A percentile compares a stretch with the other conserved stretches of the same genome.
These are phyloP conservation scores for Yarrowia sp. DNA, from an alignment of 805 yeast species.

Conservation along the genomic window DNA sequence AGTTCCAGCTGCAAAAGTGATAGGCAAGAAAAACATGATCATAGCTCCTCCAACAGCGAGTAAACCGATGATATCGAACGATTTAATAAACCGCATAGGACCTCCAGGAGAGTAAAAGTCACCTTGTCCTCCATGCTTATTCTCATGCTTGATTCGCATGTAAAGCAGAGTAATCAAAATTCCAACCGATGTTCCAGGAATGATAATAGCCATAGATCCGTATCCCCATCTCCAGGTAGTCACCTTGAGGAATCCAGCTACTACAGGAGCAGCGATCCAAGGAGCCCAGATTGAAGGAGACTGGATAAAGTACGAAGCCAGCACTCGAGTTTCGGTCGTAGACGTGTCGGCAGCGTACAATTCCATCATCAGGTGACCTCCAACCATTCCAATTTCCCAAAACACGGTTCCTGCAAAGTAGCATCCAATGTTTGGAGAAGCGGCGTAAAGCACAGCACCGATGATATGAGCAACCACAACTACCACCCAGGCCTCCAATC, in stretches of 20 bases:
- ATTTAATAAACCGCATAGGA: conserved; percentile 1
- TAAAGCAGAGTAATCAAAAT: neutral
- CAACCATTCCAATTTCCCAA: conserved; percentile 22
- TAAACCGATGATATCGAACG: conserved; percentile 1
- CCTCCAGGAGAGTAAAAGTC: conserved; percentile 16
- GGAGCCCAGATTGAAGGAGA: conserved; percentile 20
- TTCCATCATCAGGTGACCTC: conserved; percentile 25
- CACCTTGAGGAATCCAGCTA: conserved; percentile 36
- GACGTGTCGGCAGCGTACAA: conserved; percentile 14
- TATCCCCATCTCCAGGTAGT: conserved; percentile 54
- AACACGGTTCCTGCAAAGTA: conserved; percentile 19
- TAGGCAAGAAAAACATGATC: conserved; percentile 19
- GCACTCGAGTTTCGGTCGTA: conserved; percentile 8
- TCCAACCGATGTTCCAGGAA: conserved; percentile 38
- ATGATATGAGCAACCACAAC: conserved; percentile 13
- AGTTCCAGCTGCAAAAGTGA: conserved; percentile 15
- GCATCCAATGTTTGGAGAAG: conserved; percentile 17
- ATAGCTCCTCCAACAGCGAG: conserved; percentile 15
- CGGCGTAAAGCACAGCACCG: conserved; percentile 16
- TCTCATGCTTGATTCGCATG: conserved; percentile 16
- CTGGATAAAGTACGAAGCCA: conserved; percentile 18
- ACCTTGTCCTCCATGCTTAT: conserved; percentile 6
- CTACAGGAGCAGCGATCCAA: conserved; percentile 19
- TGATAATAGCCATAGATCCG: conserved; percentile 48
- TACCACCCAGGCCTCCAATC: conserved; percentile 3